phyloP scores from a whole-genome alignment of 495 filamentous ascomycete species.

The Tuber indicum region DNA sequence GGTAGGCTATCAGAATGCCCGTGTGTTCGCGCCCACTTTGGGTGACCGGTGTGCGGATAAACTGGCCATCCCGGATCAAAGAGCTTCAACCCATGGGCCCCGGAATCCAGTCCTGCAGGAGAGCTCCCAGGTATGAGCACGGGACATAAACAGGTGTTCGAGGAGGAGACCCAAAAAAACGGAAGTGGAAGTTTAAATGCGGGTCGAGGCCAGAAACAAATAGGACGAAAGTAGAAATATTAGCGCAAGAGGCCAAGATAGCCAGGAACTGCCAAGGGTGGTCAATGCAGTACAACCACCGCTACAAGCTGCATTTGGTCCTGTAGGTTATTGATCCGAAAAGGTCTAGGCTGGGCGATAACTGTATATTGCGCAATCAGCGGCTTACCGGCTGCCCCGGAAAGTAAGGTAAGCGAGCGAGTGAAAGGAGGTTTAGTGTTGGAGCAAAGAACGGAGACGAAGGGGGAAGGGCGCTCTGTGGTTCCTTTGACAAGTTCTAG shows the following conservation, averaged over 20 bases:
- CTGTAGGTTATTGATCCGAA: background rate
- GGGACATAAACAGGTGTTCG: background rate
- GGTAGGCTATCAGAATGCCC: background rate
- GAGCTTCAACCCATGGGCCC: background rate
- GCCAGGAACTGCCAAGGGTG: background rate
- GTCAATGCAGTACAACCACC: background rate
- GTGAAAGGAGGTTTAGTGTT: background rate
- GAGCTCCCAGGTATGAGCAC: background rate
- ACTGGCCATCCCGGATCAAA: background rate
- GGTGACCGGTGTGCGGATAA: background rate
- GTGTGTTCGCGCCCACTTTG: background rate
- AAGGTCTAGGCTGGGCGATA: background rate
- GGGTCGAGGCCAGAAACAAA: background rate
- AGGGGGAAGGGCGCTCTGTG: background rate
- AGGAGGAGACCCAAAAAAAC: background rate
- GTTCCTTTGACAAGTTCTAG: background rate
- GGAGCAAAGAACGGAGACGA: background rate
- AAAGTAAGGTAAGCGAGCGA: background rate
- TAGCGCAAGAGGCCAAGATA: slow-evolving; percentile 1
- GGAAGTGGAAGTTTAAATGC: background rate
- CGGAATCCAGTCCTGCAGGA: background rate
- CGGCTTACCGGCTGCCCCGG: background rate
- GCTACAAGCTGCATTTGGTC: background rate
- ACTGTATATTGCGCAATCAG: background rate
- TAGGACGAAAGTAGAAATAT: background rate